These are phyloP conservation scores for Dactylellina cionopaga DNA, from an alignment of 2,329 filamentous ascomycete genomes.

Conservation along the genomic window DNA sequence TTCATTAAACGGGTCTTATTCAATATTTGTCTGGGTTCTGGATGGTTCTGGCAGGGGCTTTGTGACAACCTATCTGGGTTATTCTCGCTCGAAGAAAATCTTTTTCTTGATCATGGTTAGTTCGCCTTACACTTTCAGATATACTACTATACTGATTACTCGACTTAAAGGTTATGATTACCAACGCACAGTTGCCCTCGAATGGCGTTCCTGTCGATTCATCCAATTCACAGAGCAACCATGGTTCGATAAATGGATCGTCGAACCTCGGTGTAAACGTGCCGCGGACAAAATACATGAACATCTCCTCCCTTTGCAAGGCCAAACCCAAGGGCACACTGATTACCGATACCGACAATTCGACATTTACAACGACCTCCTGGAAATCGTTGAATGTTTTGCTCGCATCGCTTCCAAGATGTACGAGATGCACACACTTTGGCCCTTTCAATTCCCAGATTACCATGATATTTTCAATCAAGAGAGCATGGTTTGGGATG, in stretches of 20 bases:
- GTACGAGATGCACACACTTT: constrained; percentile 2
- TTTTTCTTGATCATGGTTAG: constrained; percentile 13
- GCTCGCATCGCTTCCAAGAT: constrained; percentile 14
- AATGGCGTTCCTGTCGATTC: constrained; percentile 22
- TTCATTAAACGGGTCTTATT: constrained; percentile 37
- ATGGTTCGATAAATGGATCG: constrained; percentile 16
- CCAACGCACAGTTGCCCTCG: not conserved
- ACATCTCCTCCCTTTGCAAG: constrained; percentile 5
- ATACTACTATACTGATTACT: not conserved
- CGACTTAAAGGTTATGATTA: constrained; percentile 2
- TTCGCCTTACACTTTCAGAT: not conserved
- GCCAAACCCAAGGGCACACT: not conserved
- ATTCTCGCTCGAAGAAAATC: constrained; percentile 1
- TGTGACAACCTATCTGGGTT: constrained; percentile 27
- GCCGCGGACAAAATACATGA: constrained; percentile 24
- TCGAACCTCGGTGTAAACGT: constrained; percentile 11
- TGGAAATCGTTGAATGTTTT: constrained; percentile 23
- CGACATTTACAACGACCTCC: constrained; percentile 10
- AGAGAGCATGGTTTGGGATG: constrained; percentile 23
- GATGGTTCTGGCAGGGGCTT: constrained; percentile 34
- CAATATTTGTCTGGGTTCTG: constrained; percentile 19
- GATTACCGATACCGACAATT: not conserved
- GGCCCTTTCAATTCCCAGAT: constrained; percentile 1
- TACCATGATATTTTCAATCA: not conserved
- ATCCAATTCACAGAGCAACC: constrained; percentile 12